phyloP scores from a whole-genome alignment of 1,284 basidiomycete genomes.

The Pseudozyma sp. region DNA sequence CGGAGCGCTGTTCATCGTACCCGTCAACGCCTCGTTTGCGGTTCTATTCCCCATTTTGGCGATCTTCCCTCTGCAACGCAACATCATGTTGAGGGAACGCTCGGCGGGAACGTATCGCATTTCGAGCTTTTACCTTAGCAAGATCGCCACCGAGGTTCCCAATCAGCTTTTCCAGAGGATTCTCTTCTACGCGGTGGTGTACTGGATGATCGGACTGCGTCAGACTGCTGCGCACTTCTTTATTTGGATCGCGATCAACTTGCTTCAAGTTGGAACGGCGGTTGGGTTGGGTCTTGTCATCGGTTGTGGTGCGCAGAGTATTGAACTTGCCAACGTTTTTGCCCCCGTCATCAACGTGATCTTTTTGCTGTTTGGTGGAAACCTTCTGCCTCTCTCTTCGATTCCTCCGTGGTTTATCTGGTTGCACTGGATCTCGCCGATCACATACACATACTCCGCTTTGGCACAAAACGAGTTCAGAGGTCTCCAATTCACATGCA shows the following conservation, averaged over 20 bases:
- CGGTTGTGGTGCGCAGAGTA: slow-evolving; percentile 35
- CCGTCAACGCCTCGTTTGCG: slow-evolving; percentile 46
- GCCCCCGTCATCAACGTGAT: slow-evolving; percentile 59
- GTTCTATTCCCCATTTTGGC: slow-evolving; percentile 53
- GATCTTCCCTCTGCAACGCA: slow-evolving; percentile 50
- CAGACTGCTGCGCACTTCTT: slow-evolving; percentile 41
- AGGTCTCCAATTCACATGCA: slow-evolving; percentile 33
- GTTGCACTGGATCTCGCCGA: slow-evolving; percentile 54
- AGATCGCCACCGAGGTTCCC: slow-evolving; percentile 54
- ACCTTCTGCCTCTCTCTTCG: slow-evolving; percentile 43
- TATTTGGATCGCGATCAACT: slow-evolving; percentile 52
- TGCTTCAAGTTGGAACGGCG: slow-evolving; percentile 35
- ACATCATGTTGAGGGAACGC: slow-evolving; percentile 53
- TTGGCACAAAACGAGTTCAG: slow-evolving; percentile 53
- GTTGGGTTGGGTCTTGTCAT: slow-evolving; percentile 47
- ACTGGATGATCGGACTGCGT: slow-evolving; percentile 54
- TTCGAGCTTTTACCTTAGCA: slow-evolving; percentile 48
- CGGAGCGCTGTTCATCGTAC: slow-evolving; percentile 55
- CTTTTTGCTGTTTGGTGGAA: slow-evolving; percentile 57
- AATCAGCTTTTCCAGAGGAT: slow-evolving; percentile 42
- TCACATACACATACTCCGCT: slow-evolving; percentile 56
- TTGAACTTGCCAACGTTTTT: slow-evolving; percentile 54
- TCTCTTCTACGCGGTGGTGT: slow-evolving; percentile 34
- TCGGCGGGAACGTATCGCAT: slow-evolving; percentile 51
- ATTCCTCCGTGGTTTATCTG: slow-evolving; percentile 58